phyloP scores from a whole-genome alignment of 2,329 filamentous ascomycete species.

The Aspergillus unguis region DNA sequence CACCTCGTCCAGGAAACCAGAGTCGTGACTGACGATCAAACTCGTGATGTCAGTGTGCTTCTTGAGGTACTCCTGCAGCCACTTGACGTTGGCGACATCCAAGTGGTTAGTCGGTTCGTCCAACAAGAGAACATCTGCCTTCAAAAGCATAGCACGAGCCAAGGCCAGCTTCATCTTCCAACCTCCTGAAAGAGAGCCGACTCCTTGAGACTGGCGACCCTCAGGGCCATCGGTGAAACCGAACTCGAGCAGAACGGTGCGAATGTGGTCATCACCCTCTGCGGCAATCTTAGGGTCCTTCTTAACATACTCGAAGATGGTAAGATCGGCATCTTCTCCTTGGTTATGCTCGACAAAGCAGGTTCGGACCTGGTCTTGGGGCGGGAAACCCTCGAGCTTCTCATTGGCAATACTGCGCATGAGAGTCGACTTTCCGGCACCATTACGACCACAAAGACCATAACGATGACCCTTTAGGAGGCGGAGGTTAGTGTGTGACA shows the following conservation, averaged over 20 bases:
- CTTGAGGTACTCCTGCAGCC: constrained; percentile 94
- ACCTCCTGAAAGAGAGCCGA: constrained; percentile 92
- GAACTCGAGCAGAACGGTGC: constrained; percentile 79
- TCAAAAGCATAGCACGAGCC: constrained; percentile 93
- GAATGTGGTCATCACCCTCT: constrained; percentile 76
- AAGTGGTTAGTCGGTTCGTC: constrained; percentile 99
- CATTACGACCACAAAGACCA: constrained; percentile 93
- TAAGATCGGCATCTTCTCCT: constrained; percentile 94
- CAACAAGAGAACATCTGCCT: constrained; percentile 90
- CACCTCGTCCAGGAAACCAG: constrained; percentile 91
- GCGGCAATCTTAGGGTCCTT: constrained; percentile 84
- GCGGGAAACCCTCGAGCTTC: constrained; percentile 94
- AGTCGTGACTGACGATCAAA: constrained; percentile 98
- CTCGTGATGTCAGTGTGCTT: constrained; percentile 94
- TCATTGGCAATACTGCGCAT: constrained; percentile 95
- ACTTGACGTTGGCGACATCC: constrained; percentile 92
- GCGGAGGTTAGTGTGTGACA: constrained; percentile 92
- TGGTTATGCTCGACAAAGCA: constrained; percentile 99
- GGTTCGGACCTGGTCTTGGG: constrained; percentile 86
- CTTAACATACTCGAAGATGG: constrained; percentile 85
- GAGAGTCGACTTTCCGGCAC: constrained; percentile 96
- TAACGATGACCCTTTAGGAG: constrained; percentile 96
- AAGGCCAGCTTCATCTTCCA: constrained; percentile 99
- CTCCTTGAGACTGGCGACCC: constrained; percentile 81
- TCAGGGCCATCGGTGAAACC: constrained; percentile 89